Conservation (phyloP, 2,329 filamentous ascomycete genomes). For the Aspergillus brasiliensis region DNA sequence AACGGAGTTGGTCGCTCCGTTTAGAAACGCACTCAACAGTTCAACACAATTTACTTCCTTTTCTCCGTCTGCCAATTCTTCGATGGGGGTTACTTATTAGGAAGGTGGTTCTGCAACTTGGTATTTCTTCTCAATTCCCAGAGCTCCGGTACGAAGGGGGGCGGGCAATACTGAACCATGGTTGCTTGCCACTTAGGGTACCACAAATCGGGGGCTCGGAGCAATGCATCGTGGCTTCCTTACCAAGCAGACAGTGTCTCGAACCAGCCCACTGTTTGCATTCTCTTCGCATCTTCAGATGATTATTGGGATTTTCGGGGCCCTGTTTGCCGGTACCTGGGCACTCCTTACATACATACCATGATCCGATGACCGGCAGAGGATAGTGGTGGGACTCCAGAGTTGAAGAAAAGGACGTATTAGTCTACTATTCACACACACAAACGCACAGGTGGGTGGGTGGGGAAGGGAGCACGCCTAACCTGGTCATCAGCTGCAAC, state of each 20-base stretch:
- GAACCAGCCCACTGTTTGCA: not conserved
- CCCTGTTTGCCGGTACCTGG: constrained; percentile 1
- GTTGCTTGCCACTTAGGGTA: constrained; percentile 22
- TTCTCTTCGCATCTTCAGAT: not conserved
- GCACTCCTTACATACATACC: constrained; percentile 9
- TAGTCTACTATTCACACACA: not conserved
- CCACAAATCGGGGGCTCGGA: constrained; percentile 19
- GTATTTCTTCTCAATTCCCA: constrained; percentile 1
- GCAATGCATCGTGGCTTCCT: constrained; percentile 7
- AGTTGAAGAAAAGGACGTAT: not conserved
- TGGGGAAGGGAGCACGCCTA: not conserved
- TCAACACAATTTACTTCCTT: not conserved
- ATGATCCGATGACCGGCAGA: constrained; percentile 7
- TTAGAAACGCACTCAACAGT: not conserved
- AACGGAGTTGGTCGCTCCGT: not conserved
- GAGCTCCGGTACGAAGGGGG: not conserved
- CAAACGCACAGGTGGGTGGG: not conserved
- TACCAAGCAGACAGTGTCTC: not conserved
- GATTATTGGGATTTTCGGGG: not conserved
- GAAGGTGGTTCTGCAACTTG: not conserved
- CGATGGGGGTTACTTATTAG: not conserved
- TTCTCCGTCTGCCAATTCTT: not conserved
- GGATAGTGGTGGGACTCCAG: not conserved
- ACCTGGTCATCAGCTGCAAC: not conserved
- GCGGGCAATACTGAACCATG: constrained; percentile 18